Evolutionary conservation across 768 basidiomycete genomes (phyloP).

Genomic region (Naganishia onofrii): DNA sequence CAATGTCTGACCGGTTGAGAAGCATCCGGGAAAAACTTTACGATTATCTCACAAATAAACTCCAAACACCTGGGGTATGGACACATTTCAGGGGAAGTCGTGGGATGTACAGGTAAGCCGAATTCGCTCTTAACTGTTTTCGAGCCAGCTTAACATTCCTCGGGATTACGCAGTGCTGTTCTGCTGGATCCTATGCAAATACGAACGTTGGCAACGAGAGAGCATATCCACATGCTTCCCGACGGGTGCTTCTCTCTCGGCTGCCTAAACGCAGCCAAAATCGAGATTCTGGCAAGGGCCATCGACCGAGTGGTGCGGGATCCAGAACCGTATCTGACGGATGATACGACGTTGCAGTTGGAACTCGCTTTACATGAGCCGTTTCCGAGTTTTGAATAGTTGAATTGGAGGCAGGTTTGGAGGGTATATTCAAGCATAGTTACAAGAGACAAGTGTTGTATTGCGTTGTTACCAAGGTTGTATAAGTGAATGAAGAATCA

Average conservation of each 20-base stretch:
- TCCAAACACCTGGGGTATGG: conserved; percentile 93
- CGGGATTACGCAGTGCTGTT: conserved; percentile 35
- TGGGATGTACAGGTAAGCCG: conserved; percentile 88
- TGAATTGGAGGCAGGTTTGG: background rate
- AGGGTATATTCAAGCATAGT: background rate
- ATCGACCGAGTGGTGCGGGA: conserved; percentile 46
- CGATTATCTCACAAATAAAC: conserved; percentile 68
- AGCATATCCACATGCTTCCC: conserved; percentile 47
- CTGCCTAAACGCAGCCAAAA: conserved; percentile 45
- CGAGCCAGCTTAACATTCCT: background rate
- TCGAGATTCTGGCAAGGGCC: conserved; percentile 42
- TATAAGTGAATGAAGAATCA: background rate
- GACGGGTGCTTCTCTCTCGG: conserved; percentile 50
- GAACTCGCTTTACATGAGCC: conserved; percentile 14
- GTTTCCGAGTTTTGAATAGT: conserved; percentile 5
- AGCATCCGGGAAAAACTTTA: conserved; percentile 84
- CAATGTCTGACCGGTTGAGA: conserved; percentile 93
- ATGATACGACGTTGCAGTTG: conserved; percentile 14
- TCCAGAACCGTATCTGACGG: conserved; percentile 15
- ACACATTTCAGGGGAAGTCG: conserved; percentile 91
- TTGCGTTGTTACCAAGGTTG: background rate
- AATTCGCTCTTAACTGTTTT: background rate
- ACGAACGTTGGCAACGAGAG: conserved; percentile 38
- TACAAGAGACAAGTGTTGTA: background rate
- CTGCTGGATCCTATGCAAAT: conserved; percentile 39